phyloP scores from a whole-genome alignment of 2,329 filamentous ascomycete genomes.

The Lasiodiplodia citricola region DNA sequence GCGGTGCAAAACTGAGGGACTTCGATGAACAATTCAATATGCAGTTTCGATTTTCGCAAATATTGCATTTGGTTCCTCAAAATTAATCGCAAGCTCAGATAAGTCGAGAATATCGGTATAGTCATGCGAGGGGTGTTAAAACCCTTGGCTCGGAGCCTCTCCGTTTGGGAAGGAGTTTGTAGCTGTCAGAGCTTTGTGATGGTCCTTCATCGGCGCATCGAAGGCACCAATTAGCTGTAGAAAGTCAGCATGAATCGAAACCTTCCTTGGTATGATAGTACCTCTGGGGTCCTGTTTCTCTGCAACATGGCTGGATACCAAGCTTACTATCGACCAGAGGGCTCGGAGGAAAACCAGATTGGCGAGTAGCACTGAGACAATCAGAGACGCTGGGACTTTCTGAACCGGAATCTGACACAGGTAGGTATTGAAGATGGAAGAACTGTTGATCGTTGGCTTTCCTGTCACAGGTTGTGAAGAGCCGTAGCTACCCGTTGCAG shows the following conservation, averaged over 20 bases:
- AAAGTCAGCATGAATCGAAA: background rate
- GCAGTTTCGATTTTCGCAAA: background rate
- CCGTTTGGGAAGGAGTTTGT: background rate
- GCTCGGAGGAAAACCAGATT: background rate
- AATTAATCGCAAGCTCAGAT: background rate
- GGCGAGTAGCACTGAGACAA: background rate
- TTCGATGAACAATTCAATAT: no score
- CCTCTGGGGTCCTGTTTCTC: background rate
- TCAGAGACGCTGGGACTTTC: background rate
- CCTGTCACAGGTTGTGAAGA: background rate
- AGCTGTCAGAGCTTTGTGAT: background rate
- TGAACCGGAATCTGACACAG: background rate
- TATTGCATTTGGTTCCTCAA: background rate
- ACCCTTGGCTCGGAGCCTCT: background rate
- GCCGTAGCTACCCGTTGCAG: background rate
- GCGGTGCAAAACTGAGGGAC: no score
- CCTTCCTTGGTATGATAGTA: background rate
- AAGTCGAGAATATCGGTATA: background rate
- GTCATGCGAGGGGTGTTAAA: background rate
- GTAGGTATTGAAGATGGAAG: background rate
- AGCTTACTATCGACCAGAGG: background rate
- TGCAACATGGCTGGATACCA: background rate
- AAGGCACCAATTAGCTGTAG: background rate
- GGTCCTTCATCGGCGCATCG: background rate
- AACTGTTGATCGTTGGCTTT: background rate